A percentile compares a stretch with the other conserved stretches of the same genome.
Conservation (phyloP, 2,329 filamentous ascomycete species). For the Microsporum canis region DNA sequence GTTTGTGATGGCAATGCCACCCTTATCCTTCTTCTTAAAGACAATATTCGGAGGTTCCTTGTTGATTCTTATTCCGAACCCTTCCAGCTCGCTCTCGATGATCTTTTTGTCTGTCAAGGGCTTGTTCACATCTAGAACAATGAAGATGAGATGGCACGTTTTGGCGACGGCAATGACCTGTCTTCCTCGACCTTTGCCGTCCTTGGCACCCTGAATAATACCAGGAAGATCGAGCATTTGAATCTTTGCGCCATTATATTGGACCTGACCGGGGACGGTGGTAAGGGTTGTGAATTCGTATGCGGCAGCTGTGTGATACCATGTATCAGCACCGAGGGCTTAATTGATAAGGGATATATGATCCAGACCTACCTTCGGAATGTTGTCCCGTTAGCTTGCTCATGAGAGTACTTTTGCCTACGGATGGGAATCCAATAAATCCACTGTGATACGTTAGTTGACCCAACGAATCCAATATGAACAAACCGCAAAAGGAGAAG, state of each 20-base stretch:
- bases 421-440: conserved; percentile 96
- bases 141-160: conserved; percentile 97
- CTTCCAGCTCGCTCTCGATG: conserved; percentile 90
- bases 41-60: conserved; percentile 95
- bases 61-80: conserved; percentile 96
- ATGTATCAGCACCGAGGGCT: neutral
- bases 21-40: conserved; percentile 99
- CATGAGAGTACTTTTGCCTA: conserved; percentile 98
- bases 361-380: conserved; percentile 53
- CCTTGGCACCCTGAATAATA: conserved; percentile 98
- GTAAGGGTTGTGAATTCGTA: conserved; percentile 99
- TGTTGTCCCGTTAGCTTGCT: conserved; percentile 88
- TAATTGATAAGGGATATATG: neutral
- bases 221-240: conserved; percentile 97
- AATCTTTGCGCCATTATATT: conserved; percentile 93
- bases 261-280: conserved; percentile 88
- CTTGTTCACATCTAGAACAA: conserved; percentile 97
- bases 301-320: conserved; percentile 53
- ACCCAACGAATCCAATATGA: neutral
- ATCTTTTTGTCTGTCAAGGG: conserved; percentile 92
- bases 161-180: conserved; percentile 99
- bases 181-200: conserved; percentile 91
- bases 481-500: neutral
- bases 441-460: conserved; percentile 36
- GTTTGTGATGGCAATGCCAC: conserved; percentile 89